Base-by-base conservation (phyloP, 495 filamentous ascomycete species). In the Tuber melanosporum region DNA sequence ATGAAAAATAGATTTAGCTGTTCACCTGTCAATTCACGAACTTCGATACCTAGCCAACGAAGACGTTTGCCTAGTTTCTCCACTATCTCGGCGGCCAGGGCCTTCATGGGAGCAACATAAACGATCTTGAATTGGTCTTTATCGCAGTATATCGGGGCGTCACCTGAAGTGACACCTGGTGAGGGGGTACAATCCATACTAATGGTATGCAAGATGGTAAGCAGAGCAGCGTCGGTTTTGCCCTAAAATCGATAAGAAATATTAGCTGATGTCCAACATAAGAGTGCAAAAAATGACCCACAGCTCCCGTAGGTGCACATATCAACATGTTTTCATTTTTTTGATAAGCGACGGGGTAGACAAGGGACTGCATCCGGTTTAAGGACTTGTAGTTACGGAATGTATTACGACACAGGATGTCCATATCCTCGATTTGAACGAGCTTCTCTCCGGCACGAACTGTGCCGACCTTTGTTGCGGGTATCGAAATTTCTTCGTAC, bases 191-290 rank as follows among this genome's bases (percentile, higher is more conserved):
- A 89, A 81, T 98, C 94, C 84, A 97, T 94, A 39, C 90, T 89
- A 75, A 99, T 89, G 3, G 92, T 91, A 83, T 96, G 95, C 70
- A 99, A 86, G 72, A 99, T 92, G 0, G 95, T 93, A 75, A 99
- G 87, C 93, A 98, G 94, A n/a, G 95, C 95, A 1, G 94, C 96
- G 82, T 99, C 96, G 12, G 95, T 99, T 87, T 99, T 99, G 90
- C 95, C 91, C 86, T 87, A 26, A 7, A 49, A 45, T 19, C 41
- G 26, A 70, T 71, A 75, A 45, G 66, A 46, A 32, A 52, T 62
- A 36, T 72, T 44, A 45, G 47, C n/a, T 41, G 7, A 2, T 0
- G 14, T 36, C 12, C 3, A 17, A 36, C 44, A n/a, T 26, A 22
- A 52, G 26, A 32, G 10, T 39, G 62, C 22, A 10, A 22, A 74